phyloP scores from a whole-genome alignment of 768 basidiomycete species.

The Termitomyces sp. region DNA sequence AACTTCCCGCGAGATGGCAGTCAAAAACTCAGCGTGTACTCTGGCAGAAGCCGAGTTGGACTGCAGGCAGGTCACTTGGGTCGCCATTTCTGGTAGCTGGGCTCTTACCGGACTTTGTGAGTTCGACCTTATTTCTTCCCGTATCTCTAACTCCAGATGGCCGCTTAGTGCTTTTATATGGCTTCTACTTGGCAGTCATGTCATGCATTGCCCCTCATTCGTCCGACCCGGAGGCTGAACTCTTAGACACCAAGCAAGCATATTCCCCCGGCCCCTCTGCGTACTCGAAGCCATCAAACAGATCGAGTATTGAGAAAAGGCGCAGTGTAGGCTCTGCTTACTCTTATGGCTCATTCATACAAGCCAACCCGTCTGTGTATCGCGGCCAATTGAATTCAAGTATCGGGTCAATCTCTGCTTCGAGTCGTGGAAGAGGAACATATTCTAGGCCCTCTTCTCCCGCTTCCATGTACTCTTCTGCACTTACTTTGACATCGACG shows the following conservation, averaged over 20 bases:
- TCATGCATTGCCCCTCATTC: conserved; percentile 25
- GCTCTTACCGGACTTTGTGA: conserved; percentile 33
- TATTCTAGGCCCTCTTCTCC: background rate
- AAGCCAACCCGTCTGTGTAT: background rate
- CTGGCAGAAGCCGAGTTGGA: conserved; percentile 24
- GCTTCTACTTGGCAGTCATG: conserved; percentile 29
- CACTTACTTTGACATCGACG: background rate
- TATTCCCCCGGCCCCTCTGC: conserved; percentile 5
- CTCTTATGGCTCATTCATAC: background rate
- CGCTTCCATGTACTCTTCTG: background rate
- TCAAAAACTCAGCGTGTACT: background rate
- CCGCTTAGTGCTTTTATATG: conserved; percentile 27
- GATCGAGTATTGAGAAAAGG: background rate
- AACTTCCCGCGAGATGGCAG: background rate
- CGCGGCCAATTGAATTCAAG: background rate
- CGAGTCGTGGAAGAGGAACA: background rate
- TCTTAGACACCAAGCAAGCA: conserved; percentile 14
- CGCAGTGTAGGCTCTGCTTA: background rate
- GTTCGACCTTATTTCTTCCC: conserved; percentile 12
- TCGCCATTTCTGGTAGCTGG: conserved; percentile 31
- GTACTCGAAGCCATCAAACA: conserved; percentile 10
- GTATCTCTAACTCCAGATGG: background rate
- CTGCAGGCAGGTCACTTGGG: conserved; percentile 29
- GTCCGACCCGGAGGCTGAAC: conserved; percentile 23
- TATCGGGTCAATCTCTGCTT: background rate